A percentile compares a stretch with the other conserved stretches of the same genome.
Evolutionary conservation across 2,329 filamentous ascomycete species (phyloP).

Genomic region (Periconia sp.): DNA sequence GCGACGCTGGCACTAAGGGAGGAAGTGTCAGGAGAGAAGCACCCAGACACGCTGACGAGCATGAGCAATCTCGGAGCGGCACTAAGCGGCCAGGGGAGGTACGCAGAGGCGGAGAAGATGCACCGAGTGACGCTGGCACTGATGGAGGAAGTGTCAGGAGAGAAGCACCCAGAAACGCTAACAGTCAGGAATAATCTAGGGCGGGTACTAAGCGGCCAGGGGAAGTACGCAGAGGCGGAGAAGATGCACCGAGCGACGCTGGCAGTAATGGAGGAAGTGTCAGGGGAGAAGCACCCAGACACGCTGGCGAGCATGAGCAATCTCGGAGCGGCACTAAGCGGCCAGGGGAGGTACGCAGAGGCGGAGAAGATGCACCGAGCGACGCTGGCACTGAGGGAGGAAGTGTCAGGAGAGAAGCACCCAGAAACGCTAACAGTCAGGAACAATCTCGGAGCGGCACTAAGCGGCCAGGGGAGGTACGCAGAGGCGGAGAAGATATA

Average conservation of each 20-base stretch:
- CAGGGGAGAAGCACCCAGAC: no score
- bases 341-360: no score
- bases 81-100: constrained; percentile 1
- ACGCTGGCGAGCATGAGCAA: no score
- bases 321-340: no score
- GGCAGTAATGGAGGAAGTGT: constrained; percentile 2
- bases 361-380: not conserved
- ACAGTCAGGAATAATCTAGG: not conserved
- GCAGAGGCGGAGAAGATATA: not conserved
- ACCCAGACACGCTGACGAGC: constrained; percentile 1
- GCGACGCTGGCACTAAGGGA: not conserved
- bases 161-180: not conserved
- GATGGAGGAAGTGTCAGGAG: not conserved
- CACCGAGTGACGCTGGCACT: not conserved
- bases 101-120: constrained; percentile 3
- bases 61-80: not conserved
- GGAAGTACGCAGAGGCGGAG: not conserved
- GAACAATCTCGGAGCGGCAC: not conserved
- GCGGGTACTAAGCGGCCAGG: not conserved
- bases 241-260: constrained; percentile 7
- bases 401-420: no score
- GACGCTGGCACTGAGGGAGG: not conserved
- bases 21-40: not conserved
- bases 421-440: not conserved
- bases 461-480: not conserved